Conservation (phyloP, 306 rosid genomes). For the Alnus glutinosa region DNA sequence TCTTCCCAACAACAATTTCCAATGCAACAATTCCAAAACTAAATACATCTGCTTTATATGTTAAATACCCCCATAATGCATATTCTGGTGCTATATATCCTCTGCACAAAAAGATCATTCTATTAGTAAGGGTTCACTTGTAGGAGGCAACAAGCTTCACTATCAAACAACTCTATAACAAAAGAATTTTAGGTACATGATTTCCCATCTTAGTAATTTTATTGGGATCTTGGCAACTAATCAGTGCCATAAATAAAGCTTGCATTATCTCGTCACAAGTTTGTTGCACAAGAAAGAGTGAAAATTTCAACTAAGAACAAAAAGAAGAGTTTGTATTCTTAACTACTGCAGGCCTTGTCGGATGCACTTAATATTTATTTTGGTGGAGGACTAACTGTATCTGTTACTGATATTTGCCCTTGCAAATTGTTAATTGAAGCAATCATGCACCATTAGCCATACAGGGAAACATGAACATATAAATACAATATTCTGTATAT, state of each 20-base stretch:
- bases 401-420: too few species aligned
- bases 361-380: too few species aligned
- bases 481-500: too few species aligned
- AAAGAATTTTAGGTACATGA: background rate
- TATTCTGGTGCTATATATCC: slow-evolving; percentile 84
- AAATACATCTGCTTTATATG: slow-evolving; percentile 63
- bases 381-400: background rate
- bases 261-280: background rate
- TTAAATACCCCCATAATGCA: slow-evolving; percentile 67
- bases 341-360: background rate
- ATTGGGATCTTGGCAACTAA: too few species aligned
- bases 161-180: too few species aligned
- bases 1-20: slow-evolving; percentile 58
- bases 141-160: too few species aligned
- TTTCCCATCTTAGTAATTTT: background rate
- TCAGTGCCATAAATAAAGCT: too few species aligned
- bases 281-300: background rate
- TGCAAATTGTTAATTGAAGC: background rate
- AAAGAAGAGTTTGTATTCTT: too few species aligned
- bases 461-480: background rate
- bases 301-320: too few species aligned
- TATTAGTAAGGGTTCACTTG: background rate
- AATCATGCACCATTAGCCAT: background rate
- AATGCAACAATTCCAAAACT: slow-evolving; percentile 62
- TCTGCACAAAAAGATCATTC: slow-evolving; percentile 31